Base-by-base conservation (phyloP, 495 filamentous ascomycete species). In the Trichodelitschia bisporula region DNA sequence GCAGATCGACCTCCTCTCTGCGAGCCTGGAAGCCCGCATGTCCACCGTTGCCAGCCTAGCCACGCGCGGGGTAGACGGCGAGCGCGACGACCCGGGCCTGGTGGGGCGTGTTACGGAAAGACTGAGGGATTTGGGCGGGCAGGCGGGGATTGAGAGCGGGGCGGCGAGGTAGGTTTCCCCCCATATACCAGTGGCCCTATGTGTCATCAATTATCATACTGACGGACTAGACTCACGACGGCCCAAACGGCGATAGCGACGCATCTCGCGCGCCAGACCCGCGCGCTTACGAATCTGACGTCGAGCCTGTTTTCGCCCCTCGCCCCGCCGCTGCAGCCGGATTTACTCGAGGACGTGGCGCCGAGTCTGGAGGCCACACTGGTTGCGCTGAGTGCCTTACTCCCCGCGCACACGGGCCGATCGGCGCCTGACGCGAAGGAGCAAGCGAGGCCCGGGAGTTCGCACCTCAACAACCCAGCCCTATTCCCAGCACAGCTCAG, bases 201-300 rank as follows among this genome's bases (percentile, higher is more conserved):
- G 8, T 24, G 21, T 15, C 30, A 29, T 32, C 34, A 27, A 10
- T 45, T 50, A 24, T 50, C 37, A 33, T 29, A 30, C 27, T 3
- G 16, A n/a, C 21, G 1, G 2, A 29, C 28, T 39, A 89, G 82
- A 44, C 59, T 92, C 34, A 79, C 82, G 41, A 89, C 80, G 16
- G 77, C 80, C 20, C 77, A 93, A 50, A 68, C 72, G 24, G 78
- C 82, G 12, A 61, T 93, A 19, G 69, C 77, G 31, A 72, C 74
- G 19, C 77, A 91, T 46, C 60, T 90, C 20, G 61, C 62, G n/a
- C 70, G 86, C 52, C 78, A 90, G 58, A 76, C 77, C 18, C 70
- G 76, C 29, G 64, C 69, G 13, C 61, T 92, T 4, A 75, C 83
- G 50, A 75, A 69, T 30, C 69, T 93, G 25, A 64, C 70, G 25